Percentiles rank a stretch among this genome's conserved stretches.
phyloP scores from a whole-genome alignment of 1,284 basidiomycete species.

The Schizopora paradoxa region DNA sequence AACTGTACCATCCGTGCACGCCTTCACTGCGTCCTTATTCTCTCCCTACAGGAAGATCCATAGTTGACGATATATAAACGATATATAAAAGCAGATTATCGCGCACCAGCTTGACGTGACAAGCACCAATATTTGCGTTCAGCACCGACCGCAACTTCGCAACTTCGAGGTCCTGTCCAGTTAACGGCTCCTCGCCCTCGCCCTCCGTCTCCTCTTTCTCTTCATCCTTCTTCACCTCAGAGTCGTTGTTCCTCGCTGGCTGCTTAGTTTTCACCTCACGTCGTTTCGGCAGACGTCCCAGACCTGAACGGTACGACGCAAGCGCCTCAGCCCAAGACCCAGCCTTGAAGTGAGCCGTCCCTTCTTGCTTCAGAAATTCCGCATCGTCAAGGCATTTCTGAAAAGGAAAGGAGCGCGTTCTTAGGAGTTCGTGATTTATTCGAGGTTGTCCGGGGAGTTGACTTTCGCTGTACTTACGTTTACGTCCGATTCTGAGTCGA shows the following conservation, averaged over 20 bases:
- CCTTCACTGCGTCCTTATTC: slow-evolving; percentile 67
- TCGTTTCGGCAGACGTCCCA: slow-evolving; percentile 51
- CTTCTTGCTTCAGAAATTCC: slow-evolving; percentile 55
- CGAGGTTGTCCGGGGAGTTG: no score
- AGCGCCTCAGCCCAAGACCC: slow-evolving; percentile 63
- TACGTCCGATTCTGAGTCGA: no score
- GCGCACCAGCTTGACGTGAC: slow-evolving; percentile 68
- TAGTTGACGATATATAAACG: not conserved
- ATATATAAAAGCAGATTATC: not conserved
- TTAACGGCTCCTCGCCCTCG: slow-evolving; percentile 20
- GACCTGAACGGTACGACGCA: slow-evolving; percentile 52
- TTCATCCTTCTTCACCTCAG: slow-evolving; percentile 27
- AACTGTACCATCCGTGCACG: slow-evolving; percentile 66
- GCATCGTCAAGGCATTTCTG: slow-evolving; percentile 46
- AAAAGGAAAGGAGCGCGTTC: no score
- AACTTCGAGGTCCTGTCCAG: slow-evolving; percentile 39
- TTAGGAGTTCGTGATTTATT: no score
- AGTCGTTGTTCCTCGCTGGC: slow-evolving; percentile 30
- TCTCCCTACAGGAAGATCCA: slow-evolving; percentile 46
- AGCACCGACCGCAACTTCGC: slow-evolving; percentile 60
- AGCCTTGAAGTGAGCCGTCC: slow-evolving; percentile 47
- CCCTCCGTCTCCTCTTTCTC: slow-evolving; percentile 19
- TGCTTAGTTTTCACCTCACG: slow-evolving; percentile 19
- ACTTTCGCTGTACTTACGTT: no score
- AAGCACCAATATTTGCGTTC: slow-evolving; percentile 79